Conservation (phyloP, 768 basidiomycete genomes). For the Suillus ampliporus region DNA sequence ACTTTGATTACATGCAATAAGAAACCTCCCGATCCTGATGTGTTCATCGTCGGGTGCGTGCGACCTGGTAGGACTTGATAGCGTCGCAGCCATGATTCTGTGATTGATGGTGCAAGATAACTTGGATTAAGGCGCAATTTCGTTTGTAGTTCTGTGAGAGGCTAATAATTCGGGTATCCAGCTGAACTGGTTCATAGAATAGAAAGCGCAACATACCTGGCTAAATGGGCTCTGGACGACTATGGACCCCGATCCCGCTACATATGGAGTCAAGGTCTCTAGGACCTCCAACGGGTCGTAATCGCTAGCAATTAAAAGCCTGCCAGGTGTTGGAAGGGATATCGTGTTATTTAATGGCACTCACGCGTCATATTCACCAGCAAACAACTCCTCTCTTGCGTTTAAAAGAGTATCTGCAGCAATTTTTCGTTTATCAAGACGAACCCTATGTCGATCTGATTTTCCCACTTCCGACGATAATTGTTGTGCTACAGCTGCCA, state of each 20-base stretch:
- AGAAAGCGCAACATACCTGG: constrained; percentile 54
- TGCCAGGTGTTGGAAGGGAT: constrained; percentile 32
- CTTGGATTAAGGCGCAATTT: constrained; percentile 67
- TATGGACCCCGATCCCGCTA: constrained; percentile 85
- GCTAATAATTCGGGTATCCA: constrained; percentile 42
- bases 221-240: constrained; percentile 86
- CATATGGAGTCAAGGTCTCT: constrained; percentile 71
- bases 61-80: constrained; percentile 98
- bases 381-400: constrained; percentile 81
- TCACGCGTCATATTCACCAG: constrained; percentile 89
- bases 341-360: constrained; percentile 7
- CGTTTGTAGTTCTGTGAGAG: constrained; percentile 78
- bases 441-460: constrained; percentile 73
- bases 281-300: constrained; percentile 87
- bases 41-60: constrained; percentile 94
- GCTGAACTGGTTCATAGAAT: constrained; percentile 9
- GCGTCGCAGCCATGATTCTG: constrained; percentile 85
- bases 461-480: constrained; percentile 3
- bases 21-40: constrained; percentile 88
- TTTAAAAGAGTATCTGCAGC: constrained; percentile 64
- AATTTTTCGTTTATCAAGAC: constrained; percentile 78
- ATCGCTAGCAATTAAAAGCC: constrained; percentile 80
- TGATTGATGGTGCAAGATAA: constrained; percentile 79
- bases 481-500: neutral
- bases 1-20: constrained; percentile 87